These are phyloP conservation scores for Umbelopsis sp. DNA, from an alignment of 192 early-diverging fungal species.

Conservation along the genomic window DNA sequence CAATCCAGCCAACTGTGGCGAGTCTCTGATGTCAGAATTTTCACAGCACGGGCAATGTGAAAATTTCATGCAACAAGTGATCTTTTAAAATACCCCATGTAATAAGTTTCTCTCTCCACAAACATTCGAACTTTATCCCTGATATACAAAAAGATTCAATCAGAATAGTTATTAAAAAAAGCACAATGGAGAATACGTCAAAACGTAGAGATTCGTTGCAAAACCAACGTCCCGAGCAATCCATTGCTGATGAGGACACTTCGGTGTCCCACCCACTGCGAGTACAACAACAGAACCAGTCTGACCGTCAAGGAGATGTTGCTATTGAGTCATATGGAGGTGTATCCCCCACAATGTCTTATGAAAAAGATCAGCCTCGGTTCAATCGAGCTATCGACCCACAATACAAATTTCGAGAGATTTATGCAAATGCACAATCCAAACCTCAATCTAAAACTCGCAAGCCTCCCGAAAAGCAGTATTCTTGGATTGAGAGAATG, in stretches of 20 bases:
- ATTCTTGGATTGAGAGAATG: slow-evolving; percentile 1
- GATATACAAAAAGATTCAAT: neutral
- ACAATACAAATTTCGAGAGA: neutral
- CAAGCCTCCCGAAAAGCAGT: neutral
- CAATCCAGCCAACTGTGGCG: neutral
- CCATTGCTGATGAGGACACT: neutral
- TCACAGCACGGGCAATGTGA: neutral
- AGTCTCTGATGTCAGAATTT: slow-evolving; percentile 12
- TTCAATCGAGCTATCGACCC: neutral
- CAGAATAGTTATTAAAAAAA: neutral
- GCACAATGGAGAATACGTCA: neutral
- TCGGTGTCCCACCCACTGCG: neutral
- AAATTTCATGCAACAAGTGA: slow-evolving; percentile 9
- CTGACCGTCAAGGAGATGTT: neutral
- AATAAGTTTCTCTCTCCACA: neutral
- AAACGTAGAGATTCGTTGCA: neutral
- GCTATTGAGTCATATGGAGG: neutral
- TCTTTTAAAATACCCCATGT: neutral
- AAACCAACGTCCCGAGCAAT: neutral
- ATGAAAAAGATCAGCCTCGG: neutral
- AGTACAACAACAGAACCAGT: neutral
- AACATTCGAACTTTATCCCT: neutral
- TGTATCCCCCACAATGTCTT: neutral
- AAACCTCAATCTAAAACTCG: neutral
- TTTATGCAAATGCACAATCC: neutral